These are phyloP conservation scores for Penicillium cataractarum DNA, from an alignment of 495 filamentous ascomycete species.

Conservation along the genomic window DNA sequence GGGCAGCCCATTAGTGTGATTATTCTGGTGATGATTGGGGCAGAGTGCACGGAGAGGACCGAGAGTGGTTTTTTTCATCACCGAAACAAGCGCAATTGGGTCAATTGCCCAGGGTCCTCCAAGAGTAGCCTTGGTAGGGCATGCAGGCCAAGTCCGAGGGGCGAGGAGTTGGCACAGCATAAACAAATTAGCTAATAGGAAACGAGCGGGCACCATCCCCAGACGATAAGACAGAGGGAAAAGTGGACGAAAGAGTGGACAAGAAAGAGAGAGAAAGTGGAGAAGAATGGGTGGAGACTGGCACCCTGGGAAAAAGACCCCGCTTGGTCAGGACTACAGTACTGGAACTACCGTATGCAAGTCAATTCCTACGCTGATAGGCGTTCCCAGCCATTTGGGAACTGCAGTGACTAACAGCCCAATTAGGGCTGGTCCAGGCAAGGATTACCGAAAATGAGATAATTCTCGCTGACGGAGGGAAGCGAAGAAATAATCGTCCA, in stretches of 20 bases:
- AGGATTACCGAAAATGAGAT: neutral
- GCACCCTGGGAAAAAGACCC: neutral
- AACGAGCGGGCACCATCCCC: neutral
- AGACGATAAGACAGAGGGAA: constrained; percentile 18
- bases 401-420: neutral
- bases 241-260: neutral
- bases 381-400: neutral
- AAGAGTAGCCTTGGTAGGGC: too few species aligned
- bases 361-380: neutral
- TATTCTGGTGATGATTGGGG: too few species aligned
- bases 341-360: neutral
- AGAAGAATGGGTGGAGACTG: neutral
- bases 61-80: neutral
- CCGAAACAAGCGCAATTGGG: neutral
- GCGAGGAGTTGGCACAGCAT: constrained; percentile 4
- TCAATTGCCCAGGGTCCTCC: too few species aligned
- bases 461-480: neutral
- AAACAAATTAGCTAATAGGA: constrained; percentile 29
- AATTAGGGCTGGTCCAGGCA: constrained; percentile 5
- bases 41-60: constrained; percentile 8
- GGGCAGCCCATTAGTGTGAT: neutral
- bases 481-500: neutral
- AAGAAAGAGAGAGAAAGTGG: neutral
- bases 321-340: neutral
- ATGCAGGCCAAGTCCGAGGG: constrained; percentile 16